phyloP scores from a whole-genome alignment of 805 yeast genomes.

The Zygoascus flipseniorum region DNA sequence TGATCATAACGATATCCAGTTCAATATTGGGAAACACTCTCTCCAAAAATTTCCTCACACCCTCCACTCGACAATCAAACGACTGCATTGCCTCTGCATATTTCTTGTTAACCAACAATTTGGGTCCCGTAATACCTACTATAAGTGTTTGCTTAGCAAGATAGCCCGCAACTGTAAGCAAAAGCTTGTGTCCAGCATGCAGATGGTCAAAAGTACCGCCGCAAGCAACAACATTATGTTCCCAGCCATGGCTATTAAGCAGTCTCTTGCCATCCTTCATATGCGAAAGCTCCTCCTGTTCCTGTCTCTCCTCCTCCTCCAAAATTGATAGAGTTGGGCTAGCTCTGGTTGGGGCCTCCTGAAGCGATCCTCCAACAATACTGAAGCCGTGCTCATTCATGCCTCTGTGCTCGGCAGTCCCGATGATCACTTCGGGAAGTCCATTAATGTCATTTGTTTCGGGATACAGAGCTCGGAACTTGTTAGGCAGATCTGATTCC shows the following conservation, averaged over 20 bases:
- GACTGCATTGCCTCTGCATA: conserved; percentile 56
- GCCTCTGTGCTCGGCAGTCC: conserved; percentile 2
- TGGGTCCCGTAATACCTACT: conserved; percentile 77
- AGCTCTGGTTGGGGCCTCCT: not conserved
- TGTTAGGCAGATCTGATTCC: conserved; percentile 16
- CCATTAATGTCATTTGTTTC: conserved; percentile 11
- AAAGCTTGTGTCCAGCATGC: conserved; percentile 90
- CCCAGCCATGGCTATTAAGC: conserved; percentile 11
- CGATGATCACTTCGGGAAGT: conserved; percentile 19
- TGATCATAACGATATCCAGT: conserved; percentile 52
- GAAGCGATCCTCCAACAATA: not conserved
- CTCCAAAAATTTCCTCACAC: conserved; percentile 43
- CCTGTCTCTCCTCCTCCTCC: conserved; percentile 6
- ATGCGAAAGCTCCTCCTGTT: conserved; percentile 7
- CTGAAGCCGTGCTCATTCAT: conserved; percentile 1
- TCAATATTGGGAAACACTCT: conserved; percentile 38
- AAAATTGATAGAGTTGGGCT: not conserved
- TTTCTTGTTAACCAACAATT: conserved; percentile 65
- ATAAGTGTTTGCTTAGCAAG: conserved; percentile 48
- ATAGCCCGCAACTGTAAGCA: conserved; percentile 65
- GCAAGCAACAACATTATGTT: conserved; percentile 36
- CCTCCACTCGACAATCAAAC: conserved; percentile 41
- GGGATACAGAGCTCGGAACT: conserved; percentile 16
- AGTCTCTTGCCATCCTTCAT: conserved; percentile 10
- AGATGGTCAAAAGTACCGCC: conserved; percentile 98